Conservation (phyloP, 1,139 yeast genomes). For the Blastobotrys capitulatus region DNA sequence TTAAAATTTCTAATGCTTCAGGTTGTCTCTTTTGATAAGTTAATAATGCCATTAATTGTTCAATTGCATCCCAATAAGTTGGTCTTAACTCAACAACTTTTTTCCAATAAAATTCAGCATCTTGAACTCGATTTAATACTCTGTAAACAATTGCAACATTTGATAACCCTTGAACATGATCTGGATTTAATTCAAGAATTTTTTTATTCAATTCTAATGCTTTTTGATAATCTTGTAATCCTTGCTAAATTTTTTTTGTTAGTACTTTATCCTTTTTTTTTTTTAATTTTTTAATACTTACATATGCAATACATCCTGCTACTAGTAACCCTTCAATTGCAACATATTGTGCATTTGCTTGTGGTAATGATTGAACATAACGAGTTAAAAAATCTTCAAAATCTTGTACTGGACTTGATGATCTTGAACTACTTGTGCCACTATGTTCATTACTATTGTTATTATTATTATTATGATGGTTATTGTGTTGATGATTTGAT, state of each 20-base stretch:
- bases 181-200: constrained; percentile 15
- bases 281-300: constrained; percentile 13
- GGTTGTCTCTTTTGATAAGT: constrained; percentile 19
- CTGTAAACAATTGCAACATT: constrained; percentile 23
- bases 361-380: constrained; percentile 12
- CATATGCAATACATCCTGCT: constrained; percentile 27
- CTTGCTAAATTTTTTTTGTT: constrained; percentile 12
- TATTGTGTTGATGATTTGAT: neutral
- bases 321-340: constrained; percentile 26
- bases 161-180: constrained; percentile 24
- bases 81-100: constrained; percentile 21
- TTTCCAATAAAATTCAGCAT: constrained; percentile 23
- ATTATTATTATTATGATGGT: neutral
- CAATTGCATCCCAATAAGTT: constrained; percentile 27
- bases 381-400: constrained; percentile 6
- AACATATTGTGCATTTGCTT: constrained; percentile 4
- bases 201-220: constrained; percentile 19
- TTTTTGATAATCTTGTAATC: constrained; percentile 17
- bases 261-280: constrained; percentile 1
- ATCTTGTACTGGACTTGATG: neutral
- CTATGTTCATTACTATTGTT: neutral
- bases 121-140: constrained; percentile 14
- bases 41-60: constrained; percentile 23
- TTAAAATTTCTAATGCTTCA: constrained; percentile 22
- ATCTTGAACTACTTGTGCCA: neutral